These are phyloP conservation scores for Angophora floribunda DNA, from an alignment of 345 rosid species.

Conservation along the genomic window DNA sequence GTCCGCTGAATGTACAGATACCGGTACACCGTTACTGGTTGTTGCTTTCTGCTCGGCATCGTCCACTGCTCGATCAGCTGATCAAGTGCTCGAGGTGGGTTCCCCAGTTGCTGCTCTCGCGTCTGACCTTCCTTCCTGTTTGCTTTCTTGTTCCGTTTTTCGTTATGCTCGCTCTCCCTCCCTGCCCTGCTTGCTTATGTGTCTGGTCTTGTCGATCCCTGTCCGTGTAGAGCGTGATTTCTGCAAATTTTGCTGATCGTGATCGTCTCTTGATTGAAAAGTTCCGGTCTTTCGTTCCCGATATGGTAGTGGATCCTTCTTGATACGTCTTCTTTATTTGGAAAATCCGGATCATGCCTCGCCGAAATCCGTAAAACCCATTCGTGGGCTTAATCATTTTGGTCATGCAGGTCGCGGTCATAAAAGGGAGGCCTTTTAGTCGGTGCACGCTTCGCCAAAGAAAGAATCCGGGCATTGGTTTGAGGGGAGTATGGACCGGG, in stretches of 20 bases:
- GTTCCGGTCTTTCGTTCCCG: background rate
- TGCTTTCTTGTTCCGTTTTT: too few species aligned
- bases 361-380: background rate
- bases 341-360: background rate
- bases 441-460: background rate
- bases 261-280: background rate
- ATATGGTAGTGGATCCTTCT: background rate
- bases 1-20: background rate
- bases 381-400: background rate
- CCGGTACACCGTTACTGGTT: background rate
- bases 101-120: too few species aligned
- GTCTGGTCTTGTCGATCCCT: background rate
- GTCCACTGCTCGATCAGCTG: background rate
- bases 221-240: background rate
- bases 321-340: background rate
- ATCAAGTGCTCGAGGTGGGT: background rate
- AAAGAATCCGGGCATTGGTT: background rate
- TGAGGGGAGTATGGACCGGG: constrained; percentile 5
- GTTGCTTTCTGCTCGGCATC: background rate
- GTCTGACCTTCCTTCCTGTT: background rate
- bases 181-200: background rate
- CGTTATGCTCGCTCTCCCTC: too few species aligned
- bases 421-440: background rate
- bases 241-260: background rate
- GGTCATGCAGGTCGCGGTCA: background rate